Evolutionary conservation across 805 yeast genomes (phyloP), one percentile per base, ranked within the genome.

Genomic region (Sugiyamaella floridensis): DNA sequence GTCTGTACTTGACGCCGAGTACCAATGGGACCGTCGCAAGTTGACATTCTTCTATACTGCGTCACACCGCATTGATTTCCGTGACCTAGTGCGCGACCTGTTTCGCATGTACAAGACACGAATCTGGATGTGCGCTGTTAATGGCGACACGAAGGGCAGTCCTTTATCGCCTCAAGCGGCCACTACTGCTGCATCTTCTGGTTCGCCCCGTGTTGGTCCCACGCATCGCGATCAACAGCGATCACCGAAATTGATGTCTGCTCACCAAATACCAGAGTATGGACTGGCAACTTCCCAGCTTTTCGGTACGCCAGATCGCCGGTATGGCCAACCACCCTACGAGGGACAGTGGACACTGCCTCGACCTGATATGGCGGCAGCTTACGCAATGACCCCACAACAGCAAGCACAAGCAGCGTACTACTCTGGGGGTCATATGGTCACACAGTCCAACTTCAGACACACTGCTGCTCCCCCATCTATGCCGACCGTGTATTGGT

Each of bases 101-200:
- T 85, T 85, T 70, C 72, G 86, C 55, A 78, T 82, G 48, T 86
- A 84, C 74, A 85, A 86, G 70, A 85, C 92, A 3, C 73, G 93
- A 58, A 85, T 85, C 62, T 86, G 95, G 95, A 85, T 86, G 93
- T 85, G 92, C 69, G 88, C 89, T 3, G 86, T 81, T 37, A 62
- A 53, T 44, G 48, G 49, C 22, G 45, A 18, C n/a, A 47, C 43
- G 10, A 52, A 45, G 8, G 26, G 43, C 18, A 16, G 40, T n/a
- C n/a, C 37, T 40, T 5, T 16, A 19, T 47, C 53, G 2, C 14
- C 48, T 22, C 26, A 22, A 14, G 32, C 16, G 44, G 48, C 29
- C 41, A 28, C 52, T 15, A 52, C 54, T 18, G 50, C 53, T 32
- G 55, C 52, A 9, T 16, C 47, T 22, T 15, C 41, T 14, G 42